Percentiles rank a stretch among this genome's conserved stretches.
Evolutionary conservation across 202 grass and related monocot genomes (phyloP).

Genomic region (Setaria viridis): DNA sequence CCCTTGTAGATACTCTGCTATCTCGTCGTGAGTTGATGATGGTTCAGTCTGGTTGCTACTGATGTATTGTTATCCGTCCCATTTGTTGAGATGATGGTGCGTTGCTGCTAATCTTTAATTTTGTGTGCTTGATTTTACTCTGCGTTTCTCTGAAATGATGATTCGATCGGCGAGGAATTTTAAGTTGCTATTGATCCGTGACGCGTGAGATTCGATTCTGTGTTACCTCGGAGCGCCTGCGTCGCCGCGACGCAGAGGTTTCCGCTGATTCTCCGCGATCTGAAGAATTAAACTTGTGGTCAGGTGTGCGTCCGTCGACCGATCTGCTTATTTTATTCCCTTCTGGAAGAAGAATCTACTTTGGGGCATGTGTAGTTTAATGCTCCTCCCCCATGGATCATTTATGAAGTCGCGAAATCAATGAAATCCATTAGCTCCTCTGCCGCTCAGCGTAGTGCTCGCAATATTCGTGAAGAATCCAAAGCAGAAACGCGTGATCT

Average conservation of each 20-base stretch:
- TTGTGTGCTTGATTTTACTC: not conserved
- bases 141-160: not conserved
- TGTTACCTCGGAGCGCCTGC: not conserved
- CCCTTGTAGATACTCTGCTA: constrained; percentile 44
- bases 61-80: not conserved
- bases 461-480: too few species aligned
- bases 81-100: not conserved
- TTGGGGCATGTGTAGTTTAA: not conserved
- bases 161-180: not conserved
- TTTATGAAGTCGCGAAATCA: not conserved
- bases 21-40: not conserved
- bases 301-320: not conserved
- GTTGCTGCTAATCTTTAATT: not conserved
- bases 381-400: not conserved
- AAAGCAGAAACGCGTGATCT: not conserved
- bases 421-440: not conserved
- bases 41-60: constrained; percentile 18
- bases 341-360: not conserved
- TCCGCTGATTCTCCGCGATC: not conserved
- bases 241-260: not conserved
- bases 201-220: not conserved
- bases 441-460: too few species aligned
- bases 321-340: not conserved
- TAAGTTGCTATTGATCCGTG: not conserved
- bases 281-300: not conserved